Percentiles rank a stretch among this genome's conserved stretches.
Evolutionary conservation across 2,329 filamentous ascomycete genomes (phyloP).

Genomic region (Gaeumannomyces tritici): DNA sequence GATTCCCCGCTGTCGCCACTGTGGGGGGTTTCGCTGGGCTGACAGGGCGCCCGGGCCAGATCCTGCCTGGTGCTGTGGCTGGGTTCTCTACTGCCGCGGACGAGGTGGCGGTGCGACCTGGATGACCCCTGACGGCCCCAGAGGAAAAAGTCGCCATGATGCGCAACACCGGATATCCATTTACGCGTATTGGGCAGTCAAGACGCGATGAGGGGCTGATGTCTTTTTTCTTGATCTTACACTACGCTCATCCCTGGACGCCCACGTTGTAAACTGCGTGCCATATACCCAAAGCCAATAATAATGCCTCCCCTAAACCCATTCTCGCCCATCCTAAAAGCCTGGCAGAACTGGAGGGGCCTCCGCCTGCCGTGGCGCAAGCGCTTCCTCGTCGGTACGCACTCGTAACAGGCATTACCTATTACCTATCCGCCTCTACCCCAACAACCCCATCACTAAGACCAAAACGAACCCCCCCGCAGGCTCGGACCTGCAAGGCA

Average conservation of each 20-base stretch:
- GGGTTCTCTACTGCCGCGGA: no score
- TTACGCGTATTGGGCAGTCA: not conserved
- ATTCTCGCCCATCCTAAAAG: constrained; percentile 26
- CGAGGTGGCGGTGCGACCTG: not conserved
- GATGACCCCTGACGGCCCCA: no score
- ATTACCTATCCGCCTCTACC: no score
- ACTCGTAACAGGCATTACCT: not conserved
- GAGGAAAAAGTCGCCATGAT: not conserved
- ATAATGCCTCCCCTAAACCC: constrained; percentile 17
- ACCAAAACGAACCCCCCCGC: no score
- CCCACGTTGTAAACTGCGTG: not conserved
- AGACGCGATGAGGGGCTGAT: not conserved
- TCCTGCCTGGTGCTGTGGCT: not conserved
- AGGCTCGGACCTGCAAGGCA: constrained; percentile 57
- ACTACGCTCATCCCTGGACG: no score
- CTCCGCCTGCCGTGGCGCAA: constrained; percentile 55
- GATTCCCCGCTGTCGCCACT: not conserved
- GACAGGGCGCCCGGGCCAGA: no score
- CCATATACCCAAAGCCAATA: not conserved
- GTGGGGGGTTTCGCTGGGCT: not conserved
- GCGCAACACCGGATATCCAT: not conserved
- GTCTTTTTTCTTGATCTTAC: not conserved
- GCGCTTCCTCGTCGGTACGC: constrained; percentile 50
- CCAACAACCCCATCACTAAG: not conserved
- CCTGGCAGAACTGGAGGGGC: constrained; percentile 54